phyloP scores from a whole-genome alignment of 495 filamentous ascomycete genomes.

The Hypoxylon trugodes region DNA sequence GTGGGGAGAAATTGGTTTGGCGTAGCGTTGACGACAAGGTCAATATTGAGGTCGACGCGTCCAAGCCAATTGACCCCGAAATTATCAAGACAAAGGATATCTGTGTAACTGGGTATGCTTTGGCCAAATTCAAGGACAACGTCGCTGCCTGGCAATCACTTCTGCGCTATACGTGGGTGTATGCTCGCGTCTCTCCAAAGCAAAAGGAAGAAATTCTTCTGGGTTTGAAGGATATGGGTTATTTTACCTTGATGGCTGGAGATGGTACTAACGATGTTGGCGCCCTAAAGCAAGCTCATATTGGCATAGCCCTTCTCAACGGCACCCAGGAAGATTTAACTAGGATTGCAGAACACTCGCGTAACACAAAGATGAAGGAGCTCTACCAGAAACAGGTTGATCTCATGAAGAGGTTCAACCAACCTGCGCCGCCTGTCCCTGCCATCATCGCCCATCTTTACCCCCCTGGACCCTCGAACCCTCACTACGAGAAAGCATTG shows the following conservation, averaged over 20 bases:
- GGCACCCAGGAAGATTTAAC: slow-evolving; percentile 90
- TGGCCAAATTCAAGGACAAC: slow-evolving; percentile 87
- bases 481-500: slow-evolving; percentile 95
- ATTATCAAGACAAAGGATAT: slow-evolving; percentile 90
- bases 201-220: slow-evolving; percentile 99
- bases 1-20: slow-evolving; percentile 88
- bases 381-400: slow-evolving; percentile 94
- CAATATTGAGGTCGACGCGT: slow-evolving; percentile 86
- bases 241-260: slow-evolving; percentile 98
- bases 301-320: slow-evolving; percentile 95
- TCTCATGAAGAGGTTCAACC: slow-evolving; percentile 93
- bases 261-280: slow-evolving; percentile 99
- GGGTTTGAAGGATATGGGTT: slow-evolving; percentile 93
- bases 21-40: slow-evolving; percentile 91
- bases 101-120: slow-evolving; percentile 94
- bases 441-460: slow-evolving; percentile 92
- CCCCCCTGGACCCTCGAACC: slow-evolving; percentile 88
- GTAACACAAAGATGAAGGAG: slow-evolving; percentile 96
- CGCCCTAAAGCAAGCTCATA: slow-evolving; percentile 96
- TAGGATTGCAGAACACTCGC: slow-evolving; percentile 89
- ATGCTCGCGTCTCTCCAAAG: slow-evolving; percentile 96
- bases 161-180: slow-evolving; percentile 93
- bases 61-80: slow-evolving; percentile 77
- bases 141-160: slow-evolving; percentile 71
- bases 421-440: slow-evolving; percentile 88